Evolutionary conservation across 495 filamentous ascomycete genomes (phyloP).

Genomic region (Pyronema domesticum): DNA sequence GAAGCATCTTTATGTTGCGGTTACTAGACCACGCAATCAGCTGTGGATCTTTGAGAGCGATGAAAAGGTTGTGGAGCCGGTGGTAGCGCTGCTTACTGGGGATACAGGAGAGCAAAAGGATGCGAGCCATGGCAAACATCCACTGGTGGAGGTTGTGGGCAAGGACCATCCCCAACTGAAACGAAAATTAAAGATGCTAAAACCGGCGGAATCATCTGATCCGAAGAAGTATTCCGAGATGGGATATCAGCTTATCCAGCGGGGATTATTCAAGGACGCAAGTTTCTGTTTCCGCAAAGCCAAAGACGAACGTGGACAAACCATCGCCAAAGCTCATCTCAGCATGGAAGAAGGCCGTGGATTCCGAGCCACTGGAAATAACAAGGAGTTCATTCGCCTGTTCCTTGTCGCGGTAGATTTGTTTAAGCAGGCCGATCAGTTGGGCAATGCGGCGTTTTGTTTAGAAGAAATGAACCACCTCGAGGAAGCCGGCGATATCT

Average conservation of each 20-base stretch:
- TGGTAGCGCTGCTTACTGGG: not conserved
- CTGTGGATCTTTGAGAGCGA: constrained; percentile 4
- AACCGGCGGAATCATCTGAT: constrained; percentile 3
- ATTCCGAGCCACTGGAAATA: not conserved
- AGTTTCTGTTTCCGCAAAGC: constrained; percentile 11
- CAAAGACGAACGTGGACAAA: constrained; percentile 1
- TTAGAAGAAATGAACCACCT: constrained; percentile 9
- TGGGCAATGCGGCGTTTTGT: constrained; percentile 10
- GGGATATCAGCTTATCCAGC: constrained; percentile 11
- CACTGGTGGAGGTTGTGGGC: not conserved
- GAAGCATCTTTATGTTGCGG: constrained; percentile 7
- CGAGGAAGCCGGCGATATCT: constrained; percentile 10
- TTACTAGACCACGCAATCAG: constrained; percentile 2
- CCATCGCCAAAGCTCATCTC: constrained; percentile 9
- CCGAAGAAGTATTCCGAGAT: constrained; percentile 3
- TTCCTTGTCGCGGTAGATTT: constrained; percentile 5
- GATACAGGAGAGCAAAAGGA: not conserved
- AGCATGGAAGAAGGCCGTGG: constrained; percentile 4
- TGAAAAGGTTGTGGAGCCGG: not conserved
- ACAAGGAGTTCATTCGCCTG: not conserved
- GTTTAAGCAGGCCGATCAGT: constrained; percentile 2
- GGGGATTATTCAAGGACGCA: constrained; percentile 6
- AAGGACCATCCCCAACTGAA: not conserved
- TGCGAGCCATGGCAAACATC: not conserved
- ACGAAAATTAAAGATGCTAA: not conserved